phyloP scores from a whole-genome alignment of 2,329 filamentous ascomycete species.

The Cryphonectria radicalis region DNA sequence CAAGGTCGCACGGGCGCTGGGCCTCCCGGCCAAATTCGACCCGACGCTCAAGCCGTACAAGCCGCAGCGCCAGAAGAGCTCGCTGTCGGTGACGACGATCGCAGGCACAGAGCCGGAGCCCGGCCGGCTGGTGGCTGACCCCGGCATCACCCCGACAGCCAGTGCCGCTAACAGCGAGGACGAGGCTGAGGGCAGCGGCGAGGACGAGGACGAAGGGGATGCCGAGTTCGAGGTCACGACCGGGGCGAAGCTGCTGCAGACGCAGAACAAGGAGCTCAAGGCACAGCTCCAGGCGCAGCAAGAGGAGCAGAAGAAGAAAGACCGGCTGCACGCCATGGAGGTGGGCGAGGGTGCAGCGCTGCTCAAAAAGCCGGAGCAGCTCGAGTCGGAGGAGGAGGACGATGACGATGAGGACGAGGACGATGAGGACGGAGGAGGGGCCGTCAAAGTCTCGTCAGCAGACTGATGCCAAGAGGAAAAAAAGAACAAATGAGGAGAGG shows the following conservation, averaged over 20 bases:
- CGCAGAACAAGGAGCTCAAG: slow-evolving; percentile 49
- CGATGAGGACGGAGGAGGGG: slow-evolving; percentile 25
- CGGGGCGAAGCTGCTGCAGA: slow-evolving; percentile 46
- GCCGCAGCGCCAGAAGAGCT: slow-evolving; percentile 30
- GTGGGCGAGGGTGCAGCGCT: slow-evolving; percentile 61
- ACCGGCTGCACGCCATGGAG: slow-evolving; percentile 64
- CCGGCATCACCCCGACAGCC: slow-evolving; percentile 29
- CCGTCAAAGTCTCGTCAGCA: slow-evolving; percentile 20
- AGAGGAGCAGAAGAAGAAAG: slow-evolving; percentile 51
- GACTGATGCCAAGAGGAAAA: neutral
- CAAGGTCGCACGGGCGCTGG: slow-evolving; percentile 65
- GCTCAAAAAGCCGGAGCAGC: slow-evolving; percentile 33
- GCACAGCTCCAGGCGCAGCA: slow-evolving; percentile 37
- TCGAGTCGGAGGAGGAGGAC: slow-evolving; percentile 34
- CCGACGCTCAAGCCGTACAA: slow-evolving; percentile 64
- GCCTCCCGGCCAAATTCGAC: slow-evolving; percentile 65
- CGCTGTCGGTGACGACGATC: slow-evolving; percentile 34
- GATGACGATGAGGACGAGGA: slow-evolving; percentile 33
- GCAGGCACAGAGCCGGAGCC: slow-evolving; percentile 14
- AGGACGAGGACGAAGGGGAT: slow-evolving; percentile 50
- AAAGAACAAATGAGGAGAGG: neutral
- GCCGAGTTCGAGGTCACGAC: slow-evolving; percentile 49
- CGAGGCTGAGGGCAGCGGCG: slow-evolving; percentile 29
- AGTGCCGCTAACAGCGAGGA: slow-evolving; percentile 34
- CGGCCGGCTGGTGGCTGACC: slow-evolving; percentile 30